Evolutionary conservation across 148 eudicot genomes (phyloP).

Genomic region (Amaranthus palmeri): DNA sequence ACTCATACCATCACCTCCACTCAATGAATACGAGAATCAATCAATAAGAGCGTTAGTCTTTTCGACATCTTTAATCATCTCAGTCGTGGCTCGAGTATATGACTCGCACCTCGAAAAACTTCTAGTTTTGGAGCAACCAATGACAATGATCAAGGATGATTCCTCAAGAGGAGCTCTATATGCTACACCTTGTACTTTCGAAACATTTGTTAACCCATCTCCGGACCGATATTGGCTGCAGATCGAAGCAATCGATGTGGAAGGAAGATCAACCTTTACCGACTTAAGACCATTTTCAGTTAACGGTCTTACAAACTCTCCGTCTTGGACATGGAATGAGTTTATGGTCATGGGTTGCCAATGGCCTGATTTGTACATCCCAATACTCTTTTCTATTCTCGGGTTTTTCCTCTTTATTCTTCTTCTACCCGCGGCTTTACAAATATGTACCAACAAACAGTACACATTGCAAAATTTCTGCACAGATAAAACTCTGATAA

Average conservation of each 20-base stretch:
- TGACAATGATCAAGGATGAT: conserved; percentile 39
- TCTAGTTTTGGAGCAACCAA: conserved; percentile 53
- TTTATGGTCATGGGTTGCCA: conserved; percentile 93
- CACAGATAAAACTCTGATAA: conserved; percentile 47
- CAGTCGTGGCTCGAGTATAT: conserved; percentile 68
- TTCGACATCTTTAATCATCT: conserved; percentile 55
- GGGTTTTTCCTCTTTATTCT: conserved; percentile 39
- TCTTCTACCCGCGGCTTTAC: conserved; percentile 44
- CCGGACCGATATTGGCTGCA: conserved; percentile 72
- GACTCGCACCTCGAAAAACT: conserved; percentile 57
- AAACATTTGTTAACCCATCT: conserved; percentile 72
- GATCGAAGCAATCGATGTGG: conserved; percentile 69
- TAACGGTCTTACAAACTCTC: conserved; percentile 42
- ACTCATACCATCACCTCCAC: conserved; percentile 39
- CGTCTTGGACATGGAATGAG: conserved; percentile 83
- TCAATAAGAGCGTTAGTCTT: conserved; percentile 73
- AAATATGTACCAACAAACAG: conserved; percentile 36
- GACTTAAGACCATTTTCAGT: conserved; percentile 77
- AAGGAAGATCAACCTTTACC: conserved; percentile 45
- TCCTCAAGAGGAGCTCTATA: conserved; percentile 53
- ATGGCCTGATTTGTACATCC: conserved; percentile 70
- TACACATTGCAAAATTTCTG: conserved; percentile 42
- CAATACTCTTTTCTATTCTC: conserved; percentile 49
- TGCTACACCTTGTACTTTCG: conserved; percentile 57
- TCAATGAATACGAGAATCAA: conserved; percentile 33